A percentile compares a stretch with the other conserved stretches of the same genome.
Conservation (phyloP, 1,139 yeast genomes). For the Blastobotrys buckinghamii region DNA sequence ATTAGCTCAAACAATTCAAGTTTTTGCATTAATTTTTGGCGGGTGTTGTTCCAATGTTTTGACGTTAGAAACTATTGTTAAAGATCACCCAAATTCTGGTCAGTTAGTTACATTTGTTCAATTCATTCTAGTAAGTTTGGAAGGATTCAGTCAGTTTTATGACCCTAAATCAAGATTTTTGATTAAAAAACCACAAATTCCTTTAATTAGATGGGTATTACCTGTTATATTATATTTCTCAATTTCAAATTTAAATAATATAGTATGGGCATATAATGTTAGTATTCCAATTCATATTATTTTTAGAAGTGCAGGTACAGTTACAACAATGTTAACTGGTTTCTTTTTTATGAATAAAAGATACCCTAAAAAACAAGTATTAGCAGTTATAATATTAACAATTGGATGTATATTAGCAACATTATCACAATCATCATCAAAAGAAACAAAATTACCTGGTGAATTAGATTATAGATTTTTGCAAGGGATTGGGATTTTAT, state of each 20-base stretch:
- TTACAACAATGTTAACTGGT: conserved; percentile 57
- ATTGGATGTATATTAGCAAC: conserved; percentile 54
- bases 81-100: conserved; percentile 40
- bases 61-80: conserved; percentile 50
- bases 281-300: conserved; percentile 66
- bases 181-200: conserved; percentile 33
- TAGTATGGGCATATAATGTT: conserved; percentile 51
- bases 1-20: background rate
- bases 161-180: conserved; percentile 22
- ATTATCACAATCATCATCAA: conserved; percentile 13
- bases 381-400: conserved; percentile 49
- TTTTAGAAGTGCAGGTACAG: conserved; percentile 60
- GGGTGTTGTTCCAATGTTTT: conserved; percentile 72
- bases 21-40: conserved; percentile 48
- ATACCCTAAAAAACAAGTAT: conserved; percentile 43
- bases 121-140: conserved; percentile 47
- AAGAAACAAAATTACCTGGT: no score
- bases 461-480: conserved; percentile 1
- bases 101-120: conserved; percentile 56
- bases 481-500: conserved; percentile 42
- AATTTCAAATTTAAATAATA: conserved; percentile 52
- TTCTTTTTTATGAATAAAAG: conserved; percentile 38
- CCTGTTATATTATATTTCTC: conserved; percentile 48
- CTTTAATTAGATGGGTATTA: conserved; percentile 43
- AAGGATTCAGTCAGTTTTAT: conserved; percentile 33